Evolutionary conservation across 495 filamentous ascomycete species (phyloP), one percentile per base, ranked within the genome.

Genomic region (Podospora pseudopauciseta): DNA sequence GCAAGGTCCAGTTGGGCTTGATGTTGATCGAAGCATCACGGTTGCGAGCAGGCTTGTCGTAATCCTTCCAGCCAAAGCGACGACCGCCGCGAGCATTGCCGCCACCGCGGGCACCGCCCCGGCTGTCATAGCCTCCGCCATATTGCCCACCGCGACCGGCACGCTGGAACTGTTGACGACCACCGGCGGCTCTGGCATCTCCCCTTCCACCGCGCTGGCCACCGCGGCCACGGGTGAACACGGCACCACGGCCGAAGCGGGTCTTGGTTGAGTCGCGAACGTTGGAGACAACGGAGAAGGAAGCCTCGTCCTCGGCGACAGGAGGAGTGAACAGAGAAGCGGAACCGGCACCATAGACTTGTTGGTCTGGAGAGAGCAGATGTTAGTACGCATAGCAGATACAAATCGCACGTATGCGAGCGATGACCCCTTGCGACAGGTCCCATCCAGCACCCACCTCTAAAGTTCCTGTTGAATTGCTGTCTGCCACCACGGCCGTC

Each of bases 231-330:
- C 95, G 87, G 56, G 83, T 80, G 86, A 97, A 97, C 69, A 95
- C 85, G 71, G 93, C 92, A 70, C 95, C 92, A 44, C 93, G 88
- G 39, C 94, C 94, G 74, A 97, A 99, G 72, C 95, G 86, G 5
- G 88, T 86, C 83, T 97, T 95, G 66, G 87, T 84, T 1, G 91
- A 88, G 65, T 93, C 91, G 72, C 93, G 86, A 57, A 88, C 91
- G 81, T 97, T 97, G 78, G 96, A 96, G 71, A 99, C 95, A 44
- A 99, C 92, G 69, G 96, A 98, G 88, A 99, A 99, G 20, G 92
- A 91, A 57, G 91, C 93, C 79, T 99, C 95, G 77, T 99, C 95
- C 80, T 97, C 96, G 74, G 92, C 93, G 39, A 89, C 84, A 73
- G 96, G 92, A 59, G 96, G 86, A 30, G 92, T 89, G 82, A 99